phyloP scores from a whole-genome alignment of 192 early-diverging fungal species.

The Haplosporangium gracile region DNA sequence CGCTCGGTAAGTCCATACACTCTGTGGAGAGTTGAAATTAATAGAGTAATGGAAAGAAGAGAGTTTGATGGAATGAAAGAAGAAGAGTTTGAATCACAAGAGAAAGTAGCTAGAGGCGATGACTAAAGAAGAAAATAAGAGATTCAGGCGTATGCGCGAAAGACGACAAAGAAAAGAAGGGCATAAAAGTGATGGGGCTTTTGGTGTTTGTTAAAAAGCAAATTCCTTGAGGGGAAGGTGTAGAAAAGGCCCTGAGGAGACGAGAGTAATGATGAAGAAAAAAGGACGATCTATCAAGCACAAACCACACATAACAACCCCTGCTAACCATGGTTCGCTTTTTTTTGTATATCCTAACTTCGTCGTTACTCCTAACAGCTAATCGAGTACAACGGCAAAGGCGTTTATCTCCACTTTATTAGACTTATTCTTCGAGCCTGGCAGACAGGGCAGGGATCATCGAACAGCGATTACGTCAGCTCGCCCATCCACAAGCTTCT shows the following conservation, averaged over 20 bases:
- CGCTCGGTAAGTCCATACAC: conserved; percentile 55
- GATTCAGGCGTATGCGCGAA: neutral
- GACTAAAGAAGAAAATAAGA: neutral
- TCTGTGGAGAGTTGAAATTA: neutral
- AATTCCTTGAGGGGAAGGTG: neutral
- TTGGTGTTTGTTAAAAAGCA: neutral
- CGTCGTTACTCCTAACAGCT: conserved; percentile 41
- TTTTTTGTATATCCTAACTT: neutral
- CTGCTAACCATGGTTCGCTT: neutral
- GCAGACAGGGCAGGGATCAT: conserved; percentile 44
- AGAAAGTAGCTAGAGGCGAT: neutral
- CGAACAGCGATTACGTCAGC: conserved; percentile 29
- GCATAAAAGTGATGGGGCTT: neutral
- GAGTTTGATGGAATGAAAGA: neutral
- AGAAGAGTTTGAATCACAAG: neutral
- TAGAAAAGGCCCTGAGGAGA: neutral
- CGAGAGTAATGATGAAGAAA: neutral
- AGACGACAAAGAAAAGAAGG: neutral
- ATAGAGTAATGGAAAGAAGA: neutral
- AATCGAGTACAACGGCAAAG: conserved; percentile 65
- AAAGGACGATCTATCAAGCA: neutral
- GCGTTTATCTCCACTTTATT: conserved; percentile 65
- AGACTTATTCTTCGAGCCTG: conserved; percentile 54
- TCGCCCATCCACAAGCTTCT: conserved; percentile 59
- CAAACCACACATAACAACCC: neutral